Evolutionary conservation across 108 stramenopile species (phyloP), one percentile per base, ranked within the genome.

Genomic region (Cyclostephanos invisitatus): DNA sequence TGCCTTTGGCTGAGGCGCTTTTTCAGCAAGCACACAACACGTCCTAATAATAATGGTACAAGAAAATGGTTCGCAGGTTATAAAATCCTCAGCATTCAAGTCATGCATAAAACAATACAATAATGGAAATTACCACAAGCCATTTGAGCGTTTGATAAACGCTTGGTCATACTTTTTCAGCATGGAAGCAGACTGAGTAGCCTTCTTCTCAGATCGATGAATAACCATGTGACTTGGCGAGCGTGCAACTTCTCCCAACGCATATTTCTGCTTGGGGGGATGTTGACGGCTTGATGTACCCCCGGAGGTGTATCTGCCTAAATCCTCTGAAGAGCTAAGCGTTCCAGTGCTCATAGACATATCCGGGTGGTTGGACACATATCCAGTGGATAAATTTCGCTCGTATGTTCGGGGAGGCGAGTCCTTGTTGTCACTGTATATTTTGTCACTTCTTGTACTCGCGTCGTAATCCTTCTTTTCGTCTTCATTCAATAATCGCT

Each of bases 231-330:
- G 55, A 55, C 68, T 29, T 20, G 68, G 56, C 5, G 68, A 57
- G 68, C 56, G 68, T 8, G 68, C 68, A 40, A 68, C 24, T 40
- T 68, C 68, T 40, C 68, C 68, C 68, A 68, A 40, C 38, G 54
- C 6, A 40, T 68, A 68, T 42, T 68, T 68, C 25, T 64, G 63
- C 25, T 20, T 64, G 37, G 63, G 44, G 6, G 21, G 14, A 44
- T 12, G 15, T 12, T 32, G 4, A 32, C 32, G 4, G 32, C 20
- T 44, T 44, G 40, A 44, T 47, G 40, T 10, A 15, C 12, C 25
- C 32, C 7, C 15, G 36, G 59, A 5, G 29, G 59, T 32, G 8
- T 32, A 0, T 60, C 6, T 60, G 25, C 11, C 7, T 14, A 22
- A 10, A 24, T 48, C 9, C 40, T 40, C 40, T 40, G 40, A 8